Evolutionary conservation across 345 rosid genomes (phyloP).

Genomic region (Lepidium sativum): DNA sequence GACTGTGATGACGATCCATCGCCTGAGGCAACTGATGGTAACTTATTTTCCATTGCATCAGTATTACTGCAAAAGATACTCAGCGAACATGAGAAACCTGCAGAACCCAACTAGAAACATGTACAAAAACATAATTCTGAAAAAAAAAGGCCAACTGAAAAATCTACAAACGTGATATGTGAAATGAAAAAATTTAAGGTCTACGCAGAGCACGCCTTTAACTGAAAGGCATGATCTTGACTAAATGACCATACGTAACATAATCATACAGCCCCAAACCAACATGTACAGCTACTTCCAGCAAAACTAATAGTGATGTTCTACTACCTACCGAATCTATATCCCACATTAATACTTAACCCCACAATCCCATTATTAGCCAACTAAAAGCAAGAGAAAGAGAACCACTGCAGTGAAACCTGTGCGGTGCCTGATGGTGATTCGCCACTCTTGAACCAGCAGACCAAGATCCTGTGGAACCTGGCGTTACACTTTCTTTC

Average conservation of each 20-base stretch:
- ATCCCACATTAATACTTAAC: not conserved
- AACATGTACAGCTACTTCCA: not conserved
- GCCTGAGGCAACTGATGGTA: constrained; percentile 25
- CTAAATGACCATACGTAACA: not conserved
- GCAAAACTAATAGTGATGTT: not conserved
- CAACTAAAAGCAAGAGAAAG: not conserved
- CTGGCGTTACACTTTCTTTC: constrained; percentile 75
- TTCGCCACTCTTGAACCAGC: constrained; percentile 37
- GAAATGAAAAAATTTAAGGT: not conserved
- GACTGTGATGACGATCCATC: constrained; percentile 50
- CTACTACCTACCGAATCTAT: not conserved
- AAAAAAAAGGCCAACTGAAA: not conserved
- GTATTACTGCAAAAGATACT: constrained; percentile 49
- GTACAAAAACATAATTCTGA: not conserved
- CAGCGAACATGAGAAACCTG: constrained; percentile 21
- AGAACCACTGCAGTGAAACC: constrained; percentile 33
- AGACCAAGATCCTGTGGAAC: constrained; percentile 42
- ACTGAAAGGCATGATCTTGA: not conserved
- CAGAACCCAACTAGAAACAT: not conserved
- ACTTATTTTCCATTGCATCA: constrained; percentile 37
- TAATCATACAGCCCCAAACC: not conserved
- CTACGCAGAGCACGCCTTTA: not conserved
- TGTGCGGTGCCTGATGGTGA: constrained; percentile 33
- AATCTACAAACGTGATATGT: not conserved
- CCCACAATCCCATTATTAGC: not conserved